Evolutionary conservation across 1,284 basidiomycete species (phyloP), one percentile per base, ranked within the genome.

Genomic region (Mycena citricolor): DNA sequence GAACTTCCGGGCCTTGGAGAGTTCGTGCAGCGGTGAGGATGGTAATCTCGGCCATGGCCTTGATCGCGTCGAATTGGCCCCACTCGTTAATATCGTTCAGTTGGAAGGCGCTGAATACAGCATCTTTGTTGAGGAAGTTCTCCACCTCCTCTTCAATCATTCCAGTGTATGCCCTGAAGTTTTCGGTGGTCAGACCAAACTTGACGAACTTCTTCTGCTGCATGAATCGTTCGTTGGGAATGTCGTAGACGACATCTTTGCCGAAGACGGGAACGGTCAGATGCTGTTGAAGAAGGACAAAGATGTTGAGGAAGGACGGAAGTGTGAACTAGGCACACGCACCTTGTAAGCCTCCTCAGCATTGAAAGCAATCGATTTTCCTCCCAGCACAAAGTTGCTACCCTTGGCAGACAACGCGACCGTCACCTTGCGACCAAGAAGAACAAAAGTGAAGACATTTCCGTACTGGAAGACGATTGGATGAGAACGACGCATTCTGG

Each of bases 121-220:
- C 49, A 53, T 89, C 89, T 47, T 69, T 70, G 32, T 71, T 68
- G 61, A 94, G 68, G 66, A 84, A 93, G 33, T 81, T 68, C 35
- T 81, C 74, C 39, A 91, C 83, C 66, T 97, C 94, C 28, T 88
- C 73, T 48, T 86, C 83, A 56, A 99, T 92, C 81, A 97, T 87
- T 41, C 83, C 82, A 26, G 97, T 87, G 61, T 99, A 99, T 31
- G 82, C 77, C 28, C 86, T 81, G 67, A 99, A 86, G 63, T 97
- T 95, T 24, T 99, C 95, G 16, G 80, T 82, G 7, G 92, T 90
- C 8, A 99, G 79, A 31, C 95, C 94, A 55, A 93, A 86, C 71
- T 95, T 97, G 66, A 94, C 85, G 55, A 99, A 97, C 66, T 89
- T 90, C 77, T 99, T 99, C 68, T 99, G 97, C 63, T 99, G 94